These are phyloP conservation scores for Lenwebbia sp. DNA, from an alignment of 345 rosid species.

Conservation along the genomic window DNA sequence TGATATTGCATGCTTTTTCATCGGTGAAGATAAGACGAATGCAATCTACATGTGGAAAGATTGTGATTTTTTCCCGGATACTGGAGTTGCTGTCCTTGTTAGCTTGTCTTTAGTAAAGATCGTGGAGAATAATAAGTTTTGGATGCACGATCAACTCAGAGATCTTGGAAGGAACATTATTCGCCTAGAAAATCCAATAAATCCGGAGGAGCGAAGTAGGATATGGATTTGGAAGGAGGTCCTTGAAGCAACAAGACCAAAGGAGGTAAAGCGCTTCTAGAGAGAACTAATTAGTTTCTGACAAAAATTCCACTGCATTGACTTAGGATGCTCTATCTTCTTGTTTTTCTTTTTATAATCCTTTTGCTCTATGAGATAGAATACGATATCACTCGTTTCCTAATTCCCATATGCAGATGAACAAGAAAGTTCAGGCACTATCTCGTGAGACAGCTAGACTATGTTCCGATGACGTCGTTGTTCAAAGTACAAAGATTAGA, in stretches of 20 bases:
- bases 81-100: not conserved
- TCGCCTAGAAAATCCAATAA: too few relatives aligned
- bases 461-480: rapidly evolving
- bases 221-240: not conserved
- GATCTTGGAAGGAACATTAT: not conserved
- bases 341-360: not conserved
- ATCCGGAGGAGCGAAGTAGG: not conserved
- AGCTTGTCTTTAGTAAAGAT: not conserved
- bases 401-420: not conserved
- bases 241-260: not conserved
- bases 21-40: not conserved
- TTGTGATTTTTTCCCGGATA: not conserved
- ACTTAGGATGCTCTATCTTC: not conserved
- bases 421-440: not conserved
- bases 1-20: not conserved
- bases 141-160: not conserved
- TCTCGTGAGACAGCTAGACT: not conserved
- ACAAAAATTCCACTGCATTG: not conserved
- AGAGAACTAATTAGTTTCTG: not conserved
- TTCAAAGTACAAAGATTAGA: not conserved
- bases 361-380: not conserved
- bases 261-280: not conserved
- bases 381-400: not conserved
- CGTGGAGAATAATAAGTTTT: not conserved
- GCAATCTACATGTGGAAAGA: not conserved